Percentiles rank a stretch among this genome's conserved stretches.
Evolutionary conservation across 2,329 filamentous ascomycete species (phyloP).

Genomic region (Stemphylium vesicarium): DNA sequence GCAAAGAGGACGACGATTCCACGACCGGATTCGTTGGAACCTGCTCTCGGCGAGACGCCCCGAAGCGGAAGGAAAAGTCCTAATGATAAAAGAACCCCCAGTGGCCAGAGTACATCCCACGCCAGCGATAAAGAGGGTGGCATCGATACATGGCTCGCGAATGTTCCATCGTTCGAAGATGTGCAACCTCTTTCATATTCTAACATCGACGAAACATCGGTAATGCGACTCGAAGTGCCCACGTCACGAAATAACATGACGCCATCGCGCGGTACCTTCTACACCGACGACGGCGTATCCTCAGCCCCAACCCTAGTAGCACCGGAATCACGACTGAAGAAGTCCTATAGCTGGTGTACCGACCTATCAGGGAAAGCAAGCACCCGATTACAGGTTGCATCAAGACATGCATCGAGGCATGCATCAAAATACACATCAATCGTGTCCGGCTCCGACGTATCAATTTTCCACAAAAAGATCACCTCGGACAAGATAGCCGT

Average conservation of each 20-base stretch:
- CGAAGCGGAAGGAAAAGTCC: conserved; percentile 28
- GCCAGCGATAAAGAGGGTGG: conserved; percentile 22
- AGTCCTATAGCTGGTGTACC: conserved; percentile 33
- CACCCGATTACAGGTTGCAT: conserved; percentile 4
- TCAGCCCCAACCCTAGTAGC: conserved; percentile 27
- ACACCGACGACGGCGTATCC: conserved; percentile 36
- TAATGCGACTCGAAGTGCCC: conserved; percentile 14
- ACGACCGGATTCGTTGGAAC: conserved; percentile 33
- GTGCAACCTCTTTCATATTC: conserved; percentile 26
- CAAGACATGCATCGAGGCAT: conserved; percentile 12
- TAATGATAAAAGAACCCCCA: conserved; percentile 18
- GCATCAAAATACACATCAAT: conserved; percentile 28
- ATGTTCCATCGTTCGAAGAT: conserved; percentile 33
- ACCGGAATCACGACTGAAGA: conserved; percentile 25
- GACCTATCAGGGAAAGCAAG: conserved; percentile 25
- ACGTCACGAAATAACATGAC: conserved; percentile 16
- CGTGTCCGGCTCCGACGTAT: conserved; percentile 32
- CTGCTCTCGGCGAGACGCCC: conserved; percentile 26
- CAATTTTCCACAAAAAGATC: conserved; percentile 34
- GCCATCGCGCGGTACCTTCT: conserved; percentile 38
- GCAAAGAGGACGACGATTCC: conserved; percentile 25
- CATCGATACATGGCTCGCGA: conserved; percentile 40
- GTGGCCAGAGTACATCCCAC: conserved; percentile 12
- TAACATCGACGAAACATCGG: conserved; percentile 1
- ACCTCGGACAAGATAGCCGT: conserved; percentile 40